phyloP scores from a whole-genome alignment of 1,284 basidiomycete species.

The Papiliotrema fonsecae region DNA sequence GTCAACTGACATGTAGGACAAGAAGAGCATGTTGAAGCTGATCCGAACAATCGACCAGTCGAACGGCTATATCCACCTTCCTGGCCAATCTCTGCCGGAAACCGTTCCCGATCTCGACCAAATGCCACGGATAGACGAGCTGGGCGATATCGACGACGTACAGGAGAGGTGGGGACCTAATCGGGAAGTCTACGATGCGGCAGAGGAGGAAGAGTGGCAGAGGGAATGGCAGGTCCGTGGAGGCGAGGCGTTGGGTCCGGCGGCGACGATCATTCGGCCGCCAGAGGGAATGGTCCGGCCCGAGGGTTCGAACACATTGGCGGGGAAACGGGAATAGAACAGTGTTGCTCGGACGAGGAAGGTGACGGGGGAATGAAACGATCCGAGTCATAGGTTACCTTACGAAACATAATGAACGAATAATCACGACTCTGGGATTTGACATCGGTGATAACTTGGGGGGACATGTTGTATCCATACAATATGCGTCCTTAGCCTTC shows the following conservation, averaged over 20 bases:
- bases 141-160: conserved; percentile 65
- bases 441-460: no score
- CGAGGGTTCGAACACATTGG: no score
- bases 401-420: no score
- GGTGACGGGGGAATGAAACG: background rate
- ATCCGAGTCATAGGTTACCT: no score
- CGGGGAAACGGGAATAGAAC: no score
- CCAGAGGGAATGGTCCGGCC: background rate
- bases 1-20: conserved; percentile 60
- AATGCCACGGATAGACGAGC: conserved; percentile 49
- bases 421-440: no score
- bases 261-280: background rate
- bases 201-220: conserved; percentile 56
- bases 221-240: conserved; percentile 39
- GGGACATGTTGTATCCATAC: no score
- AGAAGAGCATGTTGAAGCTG: conserved; percentile 84
- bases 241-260: background rate
- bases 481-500: no score
- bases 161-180: conserved; percentile 86
- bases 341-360: no score
- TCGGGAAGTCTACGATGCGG: conserved; percentile 69
- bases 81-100: conserved; percentile 52
- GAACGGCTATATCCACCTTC: conserved; percentile 80
- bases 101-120: conserved; percentile 51
- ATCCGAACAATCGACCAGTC: conserved; percentile 77